phyloP scores from a whole-genome alignment of 805 yeast genomes.

The Yamadazyma tumulicola region DNA sequence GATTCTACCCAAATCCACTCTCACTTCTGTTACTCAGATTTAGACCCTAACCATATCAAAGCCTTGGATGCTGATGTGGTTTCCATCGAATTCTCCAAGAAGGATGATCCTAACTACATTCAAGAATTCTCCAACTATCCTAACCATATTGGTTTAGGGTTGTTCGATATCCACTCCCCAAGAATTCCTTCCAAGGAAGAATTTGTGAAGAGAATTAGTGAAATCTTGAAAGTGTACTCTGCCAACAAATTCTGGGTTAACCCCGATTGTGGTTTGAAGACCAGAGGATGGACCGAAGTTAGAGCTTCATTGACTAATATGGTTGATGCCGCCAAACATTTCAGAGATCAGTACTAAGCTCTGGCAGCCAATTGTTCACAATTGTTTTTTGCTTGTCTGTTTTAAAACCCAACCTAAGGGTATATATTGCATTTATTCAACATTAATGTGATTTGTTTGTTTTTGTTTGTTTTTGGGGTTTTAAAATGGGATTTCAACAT shows the following conservation, averaged over 20 bases:
- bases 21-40: conserved; percentile 99
- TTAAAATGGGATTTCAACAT: conserved; percentile 48
- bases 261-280: conserved; percentile 99
- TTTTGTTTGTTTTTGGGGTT: conserved; percentile 26
- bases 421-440: conserved; percentile 44
- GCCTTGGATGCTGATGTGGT: conserved; percentile 99
- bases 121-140: conserved; percentile 98
- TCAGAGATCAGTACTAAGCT: conserved; percentile 46
- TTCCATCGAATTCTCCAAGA: conserved; percentile 98
- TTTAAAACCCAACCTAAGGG: conserved; percentile 14
- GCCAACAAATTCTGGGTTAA: conserved; percentile 99
- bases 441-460: conserved; percentile 40
- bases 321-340: conserved; percentile 98
- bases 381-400: conserved; percentile 4
- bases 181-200: conserved; percentile 98
- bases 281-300: conserved; percentile 99
- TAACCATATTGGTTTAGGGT: conserved; percentile 99
- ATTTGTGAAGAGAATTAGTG: conserved; percentile 88
- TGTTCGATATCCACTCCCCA: conserved; percentile 99
- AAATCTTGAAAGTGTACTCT: conserved; percentile 95
- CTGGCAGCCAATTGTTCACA: neutral
- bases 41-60: conserved; percentile 99
- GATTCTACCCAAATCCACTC: conserved; percentile 98
- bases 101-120: conserved; percentile 98
- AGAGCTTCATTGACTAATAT: conserved; percentile 92